Percentiles rank a stretch among this genome's conserved stretches.
These are phyloP conservation scores for Priceomyces castillae DNA, from an alignment of 805 yeast genomes.

Conservation along the genomic window DNA sequence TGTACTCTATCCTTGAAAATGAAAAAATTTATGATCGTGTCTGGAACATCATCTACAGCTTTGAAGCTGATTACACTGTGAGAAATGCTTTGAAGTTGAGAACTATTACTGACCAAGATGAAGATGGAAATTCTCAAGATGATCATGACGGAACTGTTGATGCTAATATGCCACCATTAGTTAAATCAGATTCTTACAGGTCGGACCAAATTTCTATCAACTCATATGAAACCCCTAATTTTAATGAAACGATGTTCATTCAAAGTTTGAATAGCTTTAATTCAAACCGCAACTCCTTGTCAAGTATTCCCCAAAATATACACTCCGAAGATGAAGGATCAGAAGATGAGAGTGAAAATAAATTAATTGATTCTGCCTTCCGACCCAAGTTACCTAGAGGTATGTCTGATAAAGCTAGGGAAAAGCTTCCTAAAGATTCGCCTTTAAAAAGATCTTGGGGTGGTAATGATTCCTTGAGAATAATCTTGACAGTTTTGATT, in stretches of 20 bases:
- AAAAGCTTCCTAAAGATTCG: conserved; percentile 50
- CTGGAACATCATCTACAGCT: conserved; percentile 29
- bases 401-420: conserved; percentile 56
- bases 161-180: not conserved
- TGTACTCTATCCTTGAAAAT: conserved; percentile 48
- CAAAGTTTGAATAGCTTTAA: conserved; percentile 6
- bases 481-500: conserved; percentile 40
- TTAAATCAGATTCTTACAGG: conserved; percentile 7
- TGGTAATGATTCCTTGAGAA: conserved; percentile 48
- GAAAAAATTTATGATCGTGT: conserved; percentile 36
- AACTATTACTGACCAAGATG: conserved; percentile 8
- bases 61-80: conserved; percentile 22
- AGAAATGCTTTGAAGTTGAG: conserved; percentile 17
- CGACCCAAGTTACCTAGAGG: conserved; percentile 56
- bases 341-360: conserved; percentile 9
- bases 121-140: not conserved
- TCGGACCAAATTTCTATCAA: conserved; percentile 11
- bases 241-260: conserved; percentile 8
- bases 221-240: conserved; percentile 2
- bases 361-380: conserved; percentile 38
- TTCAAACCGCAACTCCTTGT: conserved; percentile 1
- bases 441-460: conserved; percentile 55
- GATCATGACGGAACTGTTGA: not conserved
- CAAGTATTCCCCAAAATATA: conserved; percentile 2
- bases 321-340: not conserved